Evolutionary conservation across 495 filamentous ascomycete species (phyloP).

Genomic region (Astrocystis sublimbata): DNA sequence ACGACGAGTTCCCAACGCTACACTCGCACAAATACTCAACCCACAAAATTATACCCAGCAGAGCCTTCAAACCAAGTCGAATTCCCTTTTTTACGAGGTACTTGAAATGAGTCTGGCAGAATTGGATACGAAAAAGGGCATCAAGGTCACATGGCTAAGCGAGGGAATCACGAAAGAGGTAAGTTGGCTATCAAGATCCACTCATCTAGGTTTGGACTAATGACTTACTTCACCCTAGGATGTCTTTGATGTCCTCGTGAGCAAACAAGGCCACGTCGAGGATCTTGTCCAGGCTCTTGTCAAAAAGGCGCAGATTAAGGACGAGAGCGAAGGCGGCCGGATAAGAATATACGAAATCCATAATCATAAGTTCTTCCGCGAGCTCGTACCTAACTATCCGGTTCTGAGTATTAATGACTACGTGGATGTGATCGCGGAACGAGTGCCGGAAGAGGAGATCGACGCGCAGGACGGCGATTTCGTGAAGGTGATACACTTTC

Average conservation of each 20-base stretch:
- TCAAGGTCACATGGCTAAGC: conserved; percentile 79
- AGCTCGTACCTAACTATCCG: conserved; percentile 61
- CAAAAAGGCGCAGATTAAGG: conserved; percentile 76
- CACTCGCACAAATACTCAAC: conserved; percentile 68
- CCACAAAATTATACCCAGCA: conserved; percentile 53
- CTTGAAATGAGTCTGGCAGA: conserved; percentile 92
- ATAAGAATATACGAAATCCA: conserved; percentile 80
- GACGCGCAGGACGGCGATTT: conserved; percentile 58
- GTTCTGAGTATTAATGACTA: conserved; percentile 84
- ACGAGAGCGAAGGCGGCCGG: conserved; percentile 63
- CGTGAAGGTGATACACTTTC: conserved; percentile 87
- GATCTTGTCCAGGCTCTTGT: conserved; percentile 74
- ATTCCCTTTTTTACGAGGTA: conserved; percentile 86
- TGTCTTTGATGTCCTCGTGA: conserved; percentile 73
- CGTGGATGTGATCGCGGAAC: conserved; percentile 75
- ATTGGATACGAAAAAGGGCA: conserved; percentile 80
- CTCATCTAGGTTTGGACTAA: conserved; percentile 23
- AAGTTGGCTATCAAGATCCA: conserved; percentile 26
- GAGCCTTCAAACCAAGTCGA: conserved; percentile 66
- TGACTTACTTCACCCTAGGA: no score
- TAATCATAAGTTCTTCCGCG: conserved; percentile 75
- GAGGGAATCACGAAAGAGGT: conserved; percentile 93
- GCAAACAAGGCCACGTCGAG: conserved; percentile 73
- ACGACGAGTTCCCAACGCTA: conserved; percentile 66
- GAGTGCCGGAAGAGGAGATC: conserved; percentile 75